Evolutionary conservation across 768 basidiomycete species (phyloP), one percentile per base, ranked within the genome.

Genomic region (Termitomyces sp.): DNA sequence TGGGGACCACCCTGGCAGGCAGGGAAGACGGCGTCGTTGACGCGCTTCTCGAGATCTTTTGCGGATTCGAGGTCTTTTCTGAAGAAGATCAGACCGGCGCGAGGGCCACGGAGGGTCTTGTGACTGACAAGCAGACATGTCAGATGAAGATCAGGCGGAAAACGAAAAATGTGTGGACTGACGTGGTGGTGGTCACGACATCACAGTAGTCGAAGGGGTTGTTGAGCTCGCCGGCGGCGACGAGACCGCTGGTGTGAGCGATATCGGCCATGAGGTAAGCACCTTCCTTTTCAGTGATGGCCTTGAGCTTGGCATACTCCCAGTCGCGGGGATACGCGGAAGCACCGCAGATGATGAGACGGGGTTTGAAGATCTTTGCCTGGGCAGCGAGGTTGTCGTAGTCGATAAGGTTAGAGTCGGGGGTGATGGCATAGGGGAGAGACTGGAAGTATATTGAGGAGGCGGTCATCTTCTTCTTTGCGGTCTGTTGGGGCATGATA

Each of bases 381-480:
- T 96, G 93, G 60, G 83, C 78, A 52, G 85, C 83, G 66, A 99
- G 83, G 28, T 73, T 79, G 36, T 75, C 77, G 73, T 98, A 98
- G 78, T 98, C 95, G 65, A 99, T 85, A 63, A 96, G 80, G 70
- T 97, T 88, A 55, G 88, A 90, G 45, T 84, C 74, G 49, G 90
- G 87, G 67, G 87, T 83, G 58, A 95, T 86, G 49, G 81, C 85
- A 66, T 98, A 99, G 47, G 97, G 96, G 69, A 97, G 80, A 38
- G 97, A 97, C 71, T 98, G 95, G 89, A 98, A 99, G 80, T 98
- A 98, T 77, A 99, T 98, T 20, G 97, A 98, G 24, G 96, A 98
- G 36, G 97, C 93, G 35, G 97, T 98, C 87, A 99, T 98, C 77
- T 99, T 98, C 82, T 98, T 97, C 79, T 98, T 98, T 59, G 94